A percentile compares a stretch with the other conserved stretches of the same genome.
phyloP scores from a whole-genome alignment of 2,329 filamentous ascomycete species.

The Fusarium sp. region DNA sequence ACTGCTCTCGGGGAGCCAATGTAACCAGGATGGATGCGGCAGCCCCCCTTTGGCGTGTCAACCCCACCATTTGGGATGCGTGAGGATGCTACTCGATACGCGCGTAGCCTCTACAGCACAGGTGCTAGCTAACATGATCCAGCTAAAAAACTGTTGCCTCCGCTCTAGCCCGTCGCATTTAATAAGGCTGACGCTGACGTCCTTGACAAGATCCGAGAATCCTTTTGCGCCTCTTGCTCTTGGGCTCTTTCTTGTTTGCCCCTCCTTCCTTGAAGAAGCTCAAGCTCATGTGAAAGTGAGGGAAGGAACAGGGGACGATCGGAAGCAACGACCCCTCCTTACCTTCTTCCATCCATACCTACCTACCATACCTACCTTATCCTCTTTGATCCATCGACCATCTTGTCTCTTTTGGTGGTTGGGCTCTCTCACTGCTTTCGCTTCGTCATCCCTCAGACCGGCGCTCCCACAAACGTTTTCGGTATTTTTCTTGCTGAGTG shows the following conservation, averaged over 20 bases:
- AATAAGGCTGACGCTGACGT: constrained; percentile 39
- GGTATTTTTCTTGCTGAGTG: constrained; percentile 3
- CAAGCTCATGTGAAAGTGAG: constrained; percentile 7
- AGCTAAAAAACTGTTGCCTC: not conserved
- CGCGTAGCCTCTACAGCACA: constrained; percentile 20
- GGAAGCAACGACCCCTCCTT: constrained; percentile 24
- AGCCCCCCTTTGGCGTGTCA: constrained; percentile 1
- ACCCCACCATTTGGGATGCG: constrained; percentile 15
- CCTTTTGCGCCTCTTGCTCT: constrained; percentile 7
- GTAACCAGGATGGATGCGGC: not conserved
- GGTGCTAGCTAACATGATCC: not conserved
- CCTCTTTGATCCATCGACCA: not conserved
- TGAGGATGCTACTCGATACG: constrained; percentile 12
- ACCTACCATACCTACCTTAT: not conserved
- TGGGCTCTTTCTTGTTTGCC: not conserved
- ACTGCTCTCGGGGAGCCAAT: not conserved
- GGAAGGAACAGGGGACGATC: not conserved
- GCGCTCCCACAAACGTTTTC: constrained; percentile 1
- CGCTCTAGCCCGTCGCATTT: constrained; percentile 10
- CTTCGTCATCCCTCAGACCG: constrained; percentile 17
- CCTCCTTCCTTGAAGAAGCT: not conserved
- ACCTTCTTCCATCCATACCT: not conserved
- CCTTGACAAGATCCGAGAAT: constrained; percentile 7
- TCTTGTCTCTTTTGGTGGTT: constrained; percentile 11
- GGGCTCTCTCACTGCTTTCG: not conserved